phyloP scores from a whole-genome alignment of 352 stramenopile species.

The Globisporangium splendens region DNA sequence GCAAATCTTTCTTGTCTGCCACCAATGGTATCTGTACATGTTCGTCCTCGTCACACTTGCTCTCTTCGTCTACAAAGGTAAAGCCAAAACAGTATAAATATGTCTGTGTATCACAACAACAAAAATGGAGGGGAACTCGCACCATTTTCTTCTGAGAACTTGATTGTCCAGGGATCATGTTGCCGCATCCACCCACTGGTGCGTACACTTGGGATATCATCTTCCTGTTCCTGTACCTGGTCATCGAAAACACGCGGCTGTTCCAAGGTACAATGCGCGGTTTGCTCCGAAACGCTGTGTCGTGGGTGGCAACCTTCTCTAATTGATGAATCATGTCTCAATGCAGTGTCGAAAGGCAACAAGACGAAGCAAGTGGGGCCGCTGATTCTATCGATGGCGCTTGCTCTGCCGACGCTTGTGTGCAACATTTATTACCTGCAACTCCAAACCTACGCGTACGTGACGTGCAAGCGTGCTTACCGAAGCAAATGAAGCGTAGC shows the following conservation, averaged over 20 bases:
- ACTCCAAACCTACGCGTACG: constrained; percentile 77
- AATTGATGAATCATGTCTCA: background rate
- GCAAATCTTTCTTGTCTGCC: constrained; percentile 68
- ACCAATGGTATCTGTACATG: constrained; percentile 61
- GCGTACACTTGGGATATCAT: constrained; percentile 57
- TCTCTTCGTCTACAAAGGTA: constrained; percentile 78
- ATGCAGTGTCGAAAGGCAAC: constrained; percentile 77
- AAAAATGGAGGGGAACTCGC: no score
- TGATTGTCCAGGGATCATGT: constrained; percentile 30
- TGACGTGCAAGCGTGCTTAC: background rate
- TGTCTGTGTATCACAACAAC: no score
- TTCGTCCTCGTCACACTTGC: constrained; percentile 47
- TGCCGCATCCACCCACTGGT: constrained; percentile 44
- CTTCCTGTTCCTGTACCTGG: constrained; percentile 57
- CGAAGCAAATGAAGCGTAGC: background rate
- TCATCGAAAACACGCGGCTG: constrained; percentile 54
- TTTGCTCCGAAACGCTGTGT: background rate
- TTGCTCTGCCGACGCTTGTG: constrained; percentile 49
- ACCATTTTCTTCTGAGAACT: background rate
- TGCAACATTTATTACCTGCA: constrained; percentile 74
- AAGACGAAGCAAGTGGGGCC: constrained; percentile 59
- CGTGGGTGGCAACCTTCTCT: background rate
- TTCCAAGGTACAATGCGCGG: constrained; percentile 46
- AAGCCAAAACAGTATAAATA: no score
- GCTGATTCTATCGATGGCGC: constrained; percentile 47